phyloP scores from a whole-genome alignment of 805 yeast genomes.

The Schwanniomyces vanrijiae region DNA sequence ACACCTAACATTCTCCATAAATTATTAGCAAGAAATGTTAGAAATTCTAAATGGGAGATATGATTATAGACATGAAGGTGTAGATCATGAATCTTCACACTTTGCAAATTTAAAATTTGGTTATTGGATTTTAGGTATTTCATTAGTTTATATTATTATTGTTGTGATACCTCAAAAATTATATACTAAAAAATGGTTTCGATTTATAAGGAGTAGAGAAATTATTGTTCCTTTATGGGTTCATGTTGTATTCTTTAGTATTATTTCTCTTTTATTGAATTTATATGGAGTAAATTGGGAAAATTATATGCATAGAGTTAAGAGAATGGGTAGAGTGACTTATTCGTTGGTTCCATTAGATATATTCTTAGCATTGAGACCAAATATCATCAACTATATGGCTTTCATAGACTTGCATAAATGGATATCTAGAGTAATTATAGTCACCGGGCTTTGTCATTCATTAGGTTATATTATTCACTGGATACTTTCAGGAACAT shows the following conservation, averaged over 20 bases:
- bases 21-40: neutral
- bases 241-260: constrained; percentile 26
- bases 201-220: neutral
- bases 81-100: neutral
- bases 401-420: constrained; percentile 61
- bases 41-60: neutral
- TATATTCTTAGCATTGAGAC: constrained; percentile 55
- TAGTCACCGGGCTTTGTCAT: constrained; percentile 48
- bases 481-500: constrained; percentile 44
- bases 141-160: constrained; percentile 36
- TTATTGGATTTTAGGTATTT: constrained; percentile 44
- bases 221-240: constrained; percentile 29
- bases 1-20: neutral
- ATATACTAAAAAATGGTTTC: neutral
- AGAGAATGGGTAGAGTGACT: constrained; percentile 62
- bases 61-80: neutral
- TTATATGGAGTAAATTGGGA: constrained; percentile 32
- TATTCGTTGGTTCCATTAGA: constrained; percentile 60
- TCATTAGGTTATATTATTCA: constrained; percentile 49
- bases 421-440: constrained; percentile 65
- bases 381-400: constrained; percentile 48
- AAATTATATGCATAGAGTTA: constrained; percentile 37
- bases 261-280: constrained; percentile 29
- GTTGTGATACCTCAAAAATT: constrained; percentile 29
- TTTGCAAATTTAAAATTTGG: constrained; percentile 54